These are phyloP conservation scores for Ophiostoma piceae DNA, from an alignment of 2,329 filamentous ascomycete species.

Conservation along the genomic window DNA sequence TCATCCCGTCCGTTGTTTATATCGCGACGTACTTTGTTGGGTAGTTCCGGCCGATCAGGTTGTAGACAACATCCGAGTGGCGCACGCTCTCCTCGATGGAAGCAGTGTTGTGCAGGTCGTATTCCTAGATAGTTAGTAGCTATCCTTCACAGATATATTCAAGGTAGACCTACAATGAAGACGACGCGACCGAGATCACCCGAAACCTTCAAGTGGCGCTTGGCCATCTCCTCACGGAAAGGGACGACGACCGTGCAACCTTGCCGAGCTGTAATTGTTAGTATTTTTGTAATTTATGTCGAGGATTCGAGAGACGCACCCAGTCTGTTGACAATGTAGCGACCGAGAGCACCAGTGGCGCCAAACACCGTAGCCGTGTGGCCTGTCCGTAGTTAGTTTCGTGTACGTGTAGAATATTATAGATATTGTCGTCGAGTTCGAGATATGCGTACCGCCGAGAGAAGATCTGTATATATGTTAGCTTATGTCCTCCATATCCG, in stretches of 20 bases:
- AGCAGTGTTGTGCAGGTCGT: conserved; percentile 86
- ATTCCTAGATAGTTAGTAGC: conserved; percentile 58
- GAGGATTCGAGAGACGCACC: conserved; percentile 44
- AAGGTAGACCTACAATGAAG: conserved; percentile 62
- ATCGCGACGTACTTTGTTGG: conserved; percentile 69
- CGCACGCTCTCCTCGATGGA: conserved; percentile 96
- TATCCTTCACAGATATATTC: neutral
- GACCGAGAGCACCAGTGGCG: conserved; percentile 88
- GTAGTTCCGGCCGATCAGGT: conserved; percentile 89
- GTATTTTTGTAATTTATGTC: neutral
- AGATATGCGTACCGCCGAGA: conserved; percentile 63
- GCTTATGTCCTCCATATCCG: neutral
- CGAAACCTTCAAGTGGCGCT: conserved; percentile 92
- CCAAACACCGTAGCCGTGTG: conserved; percentile 98
- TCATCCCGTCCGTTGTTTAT: neutral
- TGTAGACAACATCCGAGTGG: conserved; percentile 97
- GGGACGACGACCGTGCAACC: conserved; percentile 93
- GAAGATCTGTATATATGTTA: conserved; percentile 56
- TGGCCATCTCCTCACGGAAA: conserved; percentile 95
- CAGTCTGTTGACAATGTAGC: conserved; percentile 95
- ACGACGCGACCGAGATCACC: conserved; percentile 86
- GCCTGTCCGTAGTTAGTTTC: conserved; percentile 46
- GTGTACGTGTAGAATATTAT: neutral
- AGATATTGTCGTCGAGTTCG: neutral
- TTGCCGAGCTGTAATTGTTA: conserved; percentile 62